Evolutionary conservation across 805 yeast species (phyloP), one percentile per base, ranked within the genome.

Genomic region (Yarrowia sp.): DNA sequence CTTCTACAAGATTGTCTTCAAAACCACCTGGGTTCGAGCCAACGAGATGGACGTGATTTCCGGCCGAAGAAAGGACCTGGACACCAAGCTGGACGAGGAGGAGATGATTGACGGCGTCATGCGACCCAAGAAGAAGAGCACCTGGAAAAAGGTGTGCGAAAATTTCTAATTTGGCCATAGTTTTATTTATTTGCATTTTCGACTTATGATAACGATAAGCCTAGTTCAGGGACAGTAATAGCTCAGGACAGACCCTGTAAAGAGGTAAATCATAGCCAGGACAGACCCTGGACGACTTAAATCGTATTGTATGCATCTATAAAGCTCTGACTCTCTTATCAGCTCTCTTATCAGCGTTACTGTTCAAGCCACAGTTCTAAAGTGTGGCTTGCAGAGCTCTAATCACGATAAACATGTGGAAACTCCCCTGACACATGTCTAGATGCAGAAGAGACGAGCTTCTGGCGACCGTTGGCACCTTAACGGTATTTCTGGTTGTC

Each of bases 11-110:
- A 26, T 80, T 4, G 68, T 77, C 46, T 76, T 78, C 69, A 75
- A 72, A 67, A 78, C 81, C 17, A 77, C 76, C 66, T 78, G 79
- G 76, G 76, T 75, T 14, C 67, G 73, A 12, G 71, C 80, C 21
- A 59, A 66, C 3, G 78, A 77, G 35, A 77, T 81, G 24, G 83
- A 83, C 67, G 77, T 83, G 10, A 65, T 62, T 17, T 74, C 73
- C 40, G 84, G 84, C 1, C 73, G 81, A 46, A 72, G 83, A 65
- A 62, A 66, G n/a, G 83, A 80, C 62, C 8, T 14, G 10, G 61
- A 54, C 7, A 21, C 33, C 26, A 17, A 17, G 19, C n/a, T n/a
- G 16, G 46, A 51, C n/a, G 59, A 51, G 43, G 59, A 54, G 35
- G 17, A 36, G 46, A 9, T 26, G 46, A 22, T 54, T 7, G 61